A percentile compares a stretch with the other conserved stretches of the same genome.
phyloP scores from a whole-genome alignment of 306 rosid species.

The Pueraria montana region DNA sequence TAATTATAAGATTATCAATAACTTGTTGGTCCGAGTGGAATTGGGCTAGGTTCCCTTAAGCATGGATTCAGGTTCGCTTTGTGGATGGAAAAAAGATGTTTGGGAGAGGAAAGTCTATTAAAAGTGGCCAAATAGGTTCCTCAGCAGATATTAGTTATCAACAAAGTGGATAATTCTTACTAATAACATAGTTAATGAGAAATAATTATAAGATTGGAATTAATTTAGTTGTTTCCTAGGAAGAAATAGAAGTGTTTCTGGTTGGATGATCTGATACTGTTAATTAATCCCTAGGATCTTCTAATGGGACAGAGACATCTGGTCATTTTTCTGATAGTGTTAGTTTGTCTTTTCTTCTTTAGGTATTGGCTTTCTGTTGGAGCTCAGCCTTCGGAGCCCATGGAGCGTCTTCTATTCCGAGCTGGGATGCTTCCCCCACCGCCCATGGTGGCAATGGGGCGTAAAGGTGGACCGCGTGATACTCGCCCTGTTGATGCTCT shows the following conservation, averaged over 20 bases:
- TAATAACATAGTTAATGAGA: too few species aligned
- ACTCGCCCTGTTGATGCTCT: constrained; percentile 72
- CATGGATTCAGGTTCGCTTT: too few species aligned
- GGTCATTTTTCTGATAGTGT: background rate
- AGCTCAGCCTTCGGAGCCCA: constrained; percentile 95
- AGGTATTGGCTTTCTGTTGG: constrained; percentile 99
- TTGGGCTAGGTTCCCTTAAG: too few species aligned
- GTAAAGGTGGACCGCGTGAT: constrained; percentile 84
- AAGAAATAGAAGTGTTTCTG: background rate
- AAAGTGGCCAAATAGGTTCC: too few species aligned
- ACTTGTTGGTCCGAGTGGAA: too few species aligned
- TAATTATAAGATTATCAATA: too few species aligned
- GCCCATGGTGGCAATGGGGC: constrained; percentile 87
- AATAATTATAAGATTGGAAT: background rate
- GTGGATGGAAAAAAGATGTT: too few species aligned
- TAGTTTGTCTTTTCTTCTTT: constrained; percentile 11
- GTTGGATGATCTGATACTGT: background rate
- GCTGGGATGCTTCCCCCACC: constrained; percentile 91
- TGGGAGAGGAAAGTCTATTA: too few species aligned
- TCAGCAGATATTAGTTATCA: too few species aligned
- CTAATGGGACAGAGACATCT: too few species aligned
- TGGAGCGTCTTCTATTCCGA: constrained; percentile 84
- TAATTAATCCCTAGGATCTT: background rate
- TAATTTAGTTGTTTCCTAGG: background rate
- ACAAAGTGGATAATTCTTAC: too few species aligned